These are phyloP conservation scores for Cymodocea nodosa DNA, from an alignment of 116 monocot genomes.

Conservation along the genomic window DNA sequence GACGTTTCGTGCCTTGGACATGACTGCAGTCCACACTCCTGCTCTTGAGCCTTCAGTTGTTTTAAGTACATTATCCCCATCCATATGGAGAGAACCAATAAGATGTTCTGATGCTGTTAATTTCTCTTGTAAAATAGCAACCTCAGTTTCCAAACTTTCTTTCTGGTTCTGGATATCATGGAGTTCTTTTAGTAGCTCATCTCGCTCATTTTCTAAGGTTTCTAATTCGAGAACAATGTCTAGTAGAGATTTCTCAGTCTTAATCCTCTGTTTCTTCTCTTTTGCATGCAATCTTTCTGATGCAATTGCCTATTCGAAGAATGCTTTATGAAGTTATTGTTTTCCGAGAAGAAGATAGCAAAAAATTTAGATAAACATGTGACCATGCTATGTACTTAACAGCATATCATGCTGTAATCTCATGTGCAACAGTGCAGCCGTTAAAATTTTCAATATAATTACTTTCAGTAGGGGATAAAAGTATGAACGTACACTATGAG, in stretches of 20 bases:
- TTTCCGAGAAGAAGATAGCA: too few species aligned
- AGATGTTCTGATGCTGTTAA: neutral
- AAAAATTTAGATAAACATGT: too few species aligned
- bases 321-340: too few species aligned
- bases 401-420: too few species aligned
- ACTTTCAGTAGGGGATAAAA: neutral
- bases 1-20: neutral
- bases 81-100: neutral
- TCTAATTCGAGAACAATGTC: constrained; percentile 6
- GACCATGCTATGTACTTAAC: too few species aligned
- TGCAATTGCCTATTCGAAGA: neutral
- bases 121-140: constrained; percentile 4
- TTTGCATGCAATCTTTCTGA: constrained; percentile 1
- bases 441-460: neutral
- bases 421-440: too few species aligned
- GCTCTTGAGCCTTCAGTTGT: neutral
- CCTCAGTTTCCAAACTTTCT: neutral
- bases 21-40: neutral
- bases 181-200: constrained; percentile 2
- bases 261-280: constrained; percentile 5
- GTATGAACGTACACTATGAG: neutral
- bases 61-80: constrained; percentile 3
- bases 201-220: neutral
- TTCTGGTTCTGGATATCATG: neutral
- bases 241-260: neutral